A percentile compares a stretch with the other conserved stretches of the same genome.
These are phyloP conservation scores for Lathyrus sativus DNA, from an alignment of 306 rosid genomes.

Conservation along the genomic window DNA sequence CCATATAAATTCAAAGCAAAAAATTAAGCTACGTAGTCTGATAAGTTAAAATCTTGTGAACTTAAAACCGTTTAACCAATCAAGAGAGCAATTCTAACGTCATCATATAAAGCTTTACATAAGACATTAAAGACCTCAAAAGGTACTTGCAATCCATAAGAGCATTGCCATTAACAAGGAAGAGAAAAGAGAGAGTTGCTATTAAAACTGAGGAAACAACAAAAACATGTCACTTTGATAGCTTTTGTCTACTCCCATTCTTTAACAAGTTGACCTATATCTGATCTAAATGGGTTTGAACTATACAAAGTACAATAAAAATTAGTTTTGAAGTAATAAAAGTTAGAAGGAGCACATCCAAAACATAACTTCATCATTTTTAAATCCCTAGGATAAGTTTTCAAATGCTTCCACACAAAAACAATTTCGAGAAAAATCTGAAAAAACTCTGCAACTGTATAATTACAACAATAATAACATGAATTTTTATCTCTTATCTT, in stretches of 20 bases:
- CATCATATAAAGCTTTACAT: neutral
- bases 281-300: neutral
- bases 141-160: neutral
- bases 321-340: constrained; percentile 21
- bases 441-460: neutral
- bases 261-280: constrained; percentile 5
- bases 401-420: constrained; percentile 34
- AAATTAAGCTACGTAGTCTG: neutral
- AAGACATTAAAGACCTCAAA: neutral
- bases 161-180: neutral
- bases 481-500: neutral
- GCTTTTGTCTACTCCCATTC: neutral
- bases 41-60: neutral
- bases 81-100: constrained; percentile 13
- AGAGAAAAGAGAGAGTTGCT: neutral
- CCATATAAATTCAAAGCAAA: no score
- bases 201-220: neutral
- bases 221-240: neutral
- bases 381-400: constrained; percentile 11
- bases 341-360: neutral
- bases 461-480: constrained; percentile 14
- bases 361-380: neutral
- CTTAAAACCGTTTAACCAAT: constrained; percentile 9
- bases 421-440: neutral
- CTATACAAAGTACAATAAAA: constrained; percentile 1